Percentiles rank a stretch among this genome's conserved stretches.
These are phyloP conservation scores for Gossypium stocksii DNA, from an alignment of 345 rosid species.

Conservation along the genomic window DNA sequence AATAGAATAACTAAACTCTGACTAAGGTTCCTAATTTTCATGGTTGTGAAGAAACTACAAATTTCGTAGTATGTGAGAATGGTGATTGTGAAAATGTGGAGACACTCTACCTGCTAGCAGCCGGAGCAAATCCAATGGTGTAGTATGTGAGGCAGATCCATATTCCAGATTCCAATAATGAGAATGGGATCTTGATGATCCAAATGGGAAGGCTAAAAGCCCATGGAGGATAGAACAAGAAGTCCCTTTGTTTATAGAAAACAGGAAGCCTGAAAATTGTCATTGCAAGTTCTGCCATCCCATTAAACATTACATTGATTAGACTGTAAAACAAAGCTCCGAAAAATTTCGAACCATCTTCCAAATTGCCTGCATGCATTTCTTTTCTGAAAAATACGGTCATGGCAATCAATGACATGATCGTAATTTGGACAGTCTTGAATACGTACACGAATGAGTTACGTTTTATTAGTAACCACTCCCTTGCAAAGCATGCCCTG, in stretches of 20 bases:
- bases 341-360: conserved; percentile 35
- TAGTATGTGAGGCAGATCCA: conserved; percentile 56
- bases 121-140: conserved; percentile 58
- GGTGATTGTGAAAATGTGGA: background rate
- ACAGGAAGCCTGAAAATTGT: conserved; percentile 49
- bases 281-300: conserved; percentile 56
- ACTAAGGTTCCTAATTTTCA: background rate
- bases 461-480: conserved; percentile 50
- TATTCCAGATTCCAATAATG: conserved; percentile 43
- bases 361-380: conserved; percentile 34
- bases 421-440: conserved; percentile 46
- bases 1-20: no score
- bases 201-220: conserved; percentile 55
- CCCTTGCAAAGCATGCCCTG: conserved; percentile 37
- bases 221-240: conserved; percentile 57
- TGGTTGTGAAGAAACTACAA: background rate
- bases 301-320: conserved; percentile 53
- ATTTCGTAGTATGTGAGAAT: background rate
- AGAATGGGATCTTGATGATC: conserved; percentile 45
- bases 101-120: conserved; percentile 33
- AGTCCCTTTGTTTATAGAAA: conserved; percentile 51
- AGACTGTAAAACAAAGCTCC: conserved; percentile 59
- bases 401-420: conserved; percentile 47
- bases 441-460: conserved; percentile 41
- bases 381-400: conserved; percentile 43